Evolutionary conservation across 352 stramenopile genomes (phyloP), one percentile per base, ranked within the genome.

Genomic region (Globisporangium camurandrum): DNA sequence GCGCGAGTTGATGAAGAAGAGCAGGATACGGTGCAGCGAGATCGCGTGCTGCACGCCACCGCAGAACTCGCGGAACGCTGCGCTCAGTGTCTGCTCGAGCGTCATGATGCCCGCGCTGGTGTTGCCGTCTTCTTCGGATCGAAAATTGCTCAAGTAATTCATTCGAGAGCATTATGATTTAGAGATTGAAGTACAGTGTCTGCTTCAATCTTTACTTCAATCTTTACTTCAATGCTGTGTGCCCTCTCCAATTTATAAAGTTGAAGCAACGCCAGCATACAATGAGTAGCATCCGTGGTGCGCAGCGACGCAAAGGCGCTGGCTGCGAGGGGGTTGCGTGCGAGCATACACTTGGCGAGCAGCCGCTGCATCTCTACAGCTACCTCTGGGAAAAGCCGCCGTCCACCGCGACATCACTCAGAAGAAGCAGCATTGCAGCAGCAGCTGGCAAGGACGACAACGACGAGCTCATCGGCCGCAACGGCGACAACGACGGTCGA

Each of bases 1-100:
- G 3, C 74, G 67, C 51, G 83, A 93, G 57, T 92, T 83, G 46
- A 91, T 57, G 54, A 86, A 93, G 71, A 92, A 88, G 36, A 88
- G 67, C 44, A 90, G 66, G 64, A 93, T 93, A 56, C 78, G 80
- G 47, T 93, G 83, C 27, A 89, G 61, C 40, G 83, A 93, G 33
- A 93, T 73, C 49, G 83, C 81, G 68, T 92, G 78, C 67, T 91
- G 75, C n/a, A 92, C 71, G 42, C 83, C 83, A 8, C 72, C 75
- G 62, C 83, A 93, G 68, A 88, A 93, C 61, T 85, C 80, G 51
- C 73, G 75, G 64, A 89, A 91, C 38, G 72, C 64, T 23, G 76
- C 66, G 61, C 76, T 71, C 22, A 83, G 67, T 51, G 68, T 64
- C 44, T 80, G 62, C 45, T 67, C 64, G 56, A 81, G 43, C 51